Evolutionary conservation across 331 rosid species (phyloP), one percentile per base, ranked within the genome.

Genomic region (Quercus lobata): DNA sequence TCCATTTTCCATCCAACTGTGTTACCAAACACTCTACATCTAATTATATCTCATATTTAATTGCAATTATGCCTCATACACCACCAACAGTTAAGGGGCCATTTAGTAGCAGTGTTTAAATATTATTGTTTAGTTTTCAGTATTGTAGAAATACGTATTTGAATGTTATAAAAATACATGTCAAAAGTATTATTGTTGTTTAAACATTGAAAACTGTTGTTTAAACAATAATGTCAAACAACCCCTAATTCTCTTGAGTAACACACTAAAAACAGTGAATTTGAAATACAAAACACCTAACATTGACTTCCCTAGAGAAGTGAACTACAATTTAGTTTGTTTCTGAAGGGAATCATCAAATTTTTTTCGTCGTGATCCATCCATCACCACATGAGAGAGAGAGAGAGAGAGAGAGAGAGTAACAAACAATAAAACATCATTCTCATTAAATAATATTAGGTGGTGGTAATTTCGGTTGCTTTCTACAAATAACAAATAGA

Each of bases 401-500:
- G 8, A 78, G 7, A 49, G 35, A n/a, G n/a, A n/a, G n/a, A n/a
- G 32, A 29, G 1, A 76, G 4, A 52, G 3, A 16, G 5, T 6
- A 54, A 49, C 54, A 49, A 30, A 65, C 30, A 52, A 18, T 52
- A 9, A 65, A 66, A 18, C 32, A 27, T 60, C 25, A 0, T 56
- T 52, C 60, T 70, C 49, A 34, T 3, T 15, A 70, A 29, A 69
- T 57, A 37, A 22, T 69, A 25, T 78, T 70, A 56, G 69, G 24
- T 34, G 27, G 17, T 16, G 0, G 54, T 27, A 76, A 41, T 63
- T 79, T 66, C 14, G 62, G 70, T 76, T 32, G 54, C 60, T 71
- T 78, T 55, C 54, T 21, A 68, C 74, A 34, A 57, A 53, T 46
- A 76, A 74, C 21, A 71, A 75, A 81, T 79, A 9, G 49, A 63